These are phyloP conservation scores for Candida dajiaensis DNA, from an alignment of 805 yeast genomes.

Conservation along the genomic window DNA sequence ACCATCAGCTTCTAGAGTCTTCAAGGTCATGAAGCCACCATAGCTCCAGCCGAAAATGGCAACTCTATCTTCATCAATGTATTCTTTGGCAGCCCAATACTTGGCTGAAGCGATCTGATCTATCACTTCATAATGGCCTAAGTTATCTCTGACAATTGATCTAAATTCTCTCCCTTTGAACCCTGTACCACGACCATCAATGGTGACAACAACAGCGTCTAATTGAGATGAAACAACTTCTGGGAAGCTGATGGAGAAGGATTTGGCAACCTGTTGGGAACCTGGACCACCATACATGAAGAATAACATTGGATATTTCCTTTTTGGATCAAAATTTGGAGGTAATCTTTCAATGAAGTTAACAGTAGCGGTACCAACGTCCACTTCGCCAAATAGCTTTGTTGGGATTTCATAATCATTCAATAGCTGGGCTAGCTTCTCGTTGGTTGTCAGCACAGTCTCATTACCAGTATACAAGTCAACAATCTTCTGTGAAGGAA, in stretches of 20 bases:
- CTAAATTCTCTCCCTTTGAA: slow-evolving; percentile 76
- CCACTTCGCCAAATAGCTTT: slow-evolving; percentile 45
- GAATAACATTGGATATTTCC: slow-evolving; percentile 74
- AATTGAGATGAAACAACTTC: slow-evolving; percentile 71
- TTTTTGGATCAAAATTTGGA: slow-evolving; percentile 50
- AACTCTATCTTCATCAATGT: slow-evolving; percentile 60
- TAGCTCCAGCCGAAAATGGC: slow-evolving; percentile 99
- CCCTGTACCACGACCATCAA: slow-evolving; percentile 97
- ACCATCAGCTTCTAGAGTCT: slow-evolving; percentile 76
- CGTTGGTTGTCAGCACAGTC: slow-evolving; percentile 32
- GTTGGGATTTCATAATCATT: slow-evolving; percentile 50
- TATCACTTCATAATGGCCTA: slow-evolving; percentile 76
- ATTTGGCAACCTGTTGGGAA: slow-evolving; percentile 70
- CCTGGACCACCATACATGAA: slow-evolving; percentile 96
- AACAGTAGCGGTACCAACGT: slow-evolving; percentile 41
- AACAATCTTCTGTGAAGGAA: slow-evolving; percentile 74
- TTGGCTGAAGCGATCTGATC: slow-evolving; percentile 89
- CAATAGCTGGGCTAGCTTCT: slow-evolving; percentile 33
- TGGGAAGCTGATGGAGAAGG: slow-evolving; percentile 60
- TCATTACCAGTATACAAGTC: slow-evolving; percentile 38
- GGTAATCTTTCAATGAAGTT: slow-evolving; percentile 79
- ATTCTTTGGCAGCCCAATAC: slow-evolving; percentile 53
- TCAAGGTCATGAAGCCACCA: slow-evolving; percentile 91
- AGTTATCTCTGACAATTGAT: slow-evolving; percentile 69
- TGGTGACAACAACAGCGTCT: slow-evolving; percentile 83